Conservation (phyloP, 257 asterid species). For the Coffea eugenioides region DNA sequence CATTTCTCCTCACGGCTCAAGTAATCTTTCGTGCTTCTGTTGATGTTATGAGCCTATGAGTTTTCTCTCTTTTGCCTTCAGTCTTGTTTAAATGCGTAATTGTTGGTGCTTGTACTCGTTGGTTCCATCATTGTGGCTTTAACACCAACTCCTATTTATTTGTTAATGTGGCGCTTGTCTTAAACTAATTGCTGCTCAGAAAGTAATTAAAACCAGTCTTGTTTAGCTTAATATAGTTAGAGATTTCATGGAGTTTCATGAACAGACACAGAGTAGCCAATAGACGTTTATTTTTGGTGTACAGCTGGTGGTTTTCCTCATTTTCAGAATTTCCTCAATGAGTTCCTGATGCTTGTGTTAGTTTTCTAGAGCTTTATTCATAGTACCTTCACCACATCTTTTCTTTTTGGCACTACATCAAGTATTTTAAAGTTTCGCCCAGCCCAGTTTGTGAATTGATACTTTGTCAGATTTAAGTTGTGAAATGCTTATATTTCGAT, state of each 20-base stretch:
- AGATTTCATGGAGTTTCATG: neutral
- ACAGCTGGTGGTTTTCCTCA: neutral
- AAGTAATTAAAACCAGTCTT: neutral
- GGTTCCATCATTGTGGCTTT: neutral
- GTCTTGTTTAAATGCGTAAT: neutral
- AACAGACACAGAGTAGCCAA: no score
- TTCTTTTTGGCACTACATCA: neutral
- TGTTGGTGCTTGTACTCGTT: neutral
- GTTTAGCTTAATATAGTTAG: neutral
- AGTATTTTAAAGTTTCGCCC: neutral
- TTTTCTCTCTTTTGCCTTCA: neutral
- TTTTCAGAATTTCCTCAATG: neutral
- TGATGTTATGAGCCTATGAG: neutral
- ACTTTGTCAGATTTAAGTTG: neutral
- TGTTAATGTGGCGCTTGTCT: neutral
- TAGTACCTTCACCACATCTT: neutral
- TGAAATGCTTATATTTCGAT: neutral
- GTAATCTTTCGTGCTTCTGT: slow-evolving; percentile 32
- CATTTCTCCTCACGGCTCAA: slow-evolving; percentile 52
- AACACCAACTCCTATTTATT: neutral
- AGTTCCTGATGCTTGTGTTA: neutral
- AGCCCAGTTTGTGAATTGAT: neutral
- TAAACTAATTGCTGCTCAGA: neutral
- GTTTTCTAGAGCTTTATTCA: neutral
- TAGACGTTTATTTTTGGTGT: neutral